These are phyloP conservation scores for Eucalyptus rudis DNA, from an alignment of 345 rosid species.

Conservation along the genomic window DNA sequence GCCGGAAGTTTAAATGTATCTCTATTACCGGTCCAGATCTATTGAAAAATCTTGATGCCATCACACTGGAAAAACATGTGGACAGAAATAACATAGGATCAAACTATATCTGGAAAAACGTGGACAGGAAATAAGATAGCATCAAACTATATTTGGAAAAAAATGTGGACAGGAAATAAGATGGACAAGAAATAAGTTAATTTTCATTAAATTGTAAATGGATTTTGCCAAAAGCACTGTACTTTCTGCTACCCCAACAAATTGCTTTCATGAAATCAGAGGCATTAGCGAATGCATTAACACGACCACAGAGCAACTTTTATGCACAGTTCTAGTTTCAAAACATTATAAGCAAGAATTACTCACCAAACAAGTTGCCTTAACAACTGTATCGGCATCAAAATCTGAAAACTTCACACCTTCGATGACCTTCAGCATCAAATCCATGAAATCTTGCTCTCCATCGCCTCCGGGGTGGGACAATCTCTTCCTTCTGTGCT, in stretches of 20 bases:
- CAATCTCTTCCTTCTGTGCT: constrained; percentile 15
- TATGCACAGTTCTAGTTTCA: constrained; percentile 1
- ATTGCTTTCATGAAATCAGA: not conserved
- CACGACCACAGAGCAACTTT: not conserved
- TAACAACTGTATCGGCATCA: constrained; percentile 13
- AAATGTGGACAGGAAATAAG: not conserved
- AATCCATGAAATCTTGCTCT: constrained; percentile 28
- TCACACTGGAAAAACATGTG: not conserved
- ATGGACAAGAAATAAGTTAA: not conserved
- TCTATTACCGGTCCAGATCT: not conserved
- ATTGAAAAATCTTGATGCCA: not conserved
- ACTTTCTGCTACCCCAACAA: not conserved
- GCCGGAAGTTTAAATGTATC: not conserved
- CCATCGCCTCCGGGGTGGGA: not conserved
- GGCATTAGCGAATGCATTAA: not conserved
- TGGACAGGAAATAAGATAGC: not conserved
- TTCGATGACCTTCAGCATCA: constrained; percentile 11
- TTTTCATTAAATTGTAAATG: not conserved
- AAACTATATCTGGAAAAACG: no score
- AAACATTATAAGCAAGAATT: no score
- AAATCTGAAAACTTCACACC: not conserved
- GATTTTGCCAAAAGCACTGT: not conserved
- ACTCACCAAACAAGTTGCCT: constrained; percentile 20
- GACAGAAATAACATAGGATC: no score
- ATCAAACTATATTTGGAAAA: not conserved